Conservation (phyloP, 2,329 filamentous ascomycete genomes). For the Cadophora sp. region DNA sequence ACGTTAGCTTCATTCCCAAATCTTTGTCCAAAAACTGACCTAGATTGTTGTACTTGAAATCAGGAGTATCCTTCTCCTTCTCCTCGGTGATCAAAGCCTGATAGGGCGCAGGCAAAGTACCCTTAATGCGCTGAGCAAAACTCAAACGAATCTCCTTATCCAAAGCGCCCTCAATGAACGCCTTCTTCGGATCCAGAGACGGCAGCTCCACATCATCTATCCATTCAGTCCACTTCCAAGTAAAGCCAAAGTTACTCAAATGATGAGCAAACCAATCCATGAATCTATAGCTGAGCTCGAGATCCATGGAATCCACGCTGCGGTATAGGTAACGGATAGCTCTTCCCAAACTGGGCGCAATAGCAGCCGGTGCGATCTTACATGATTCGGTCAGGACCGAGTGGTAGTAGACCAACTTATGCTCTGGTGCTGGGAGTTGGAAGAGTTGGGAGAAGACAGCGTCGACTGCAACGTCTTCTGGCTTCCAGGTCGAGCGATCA, state of each 20-base stretch:
- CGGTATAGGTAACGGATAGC: constrained; percentile 93
- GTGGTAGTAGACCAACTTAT: constrained; percentile 97
- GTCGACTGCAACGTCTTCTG: constrained; percentile 96
- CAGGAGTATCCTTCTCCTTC: constrained; percentile 94
- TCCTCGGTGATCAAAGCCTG: constrained; percentile 80
- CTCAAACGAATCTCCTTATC: constrained; percentile 98
- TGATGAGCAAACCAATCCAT: constrained; percentile 98
- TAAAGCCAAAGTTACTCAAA: constrained; percentile 98
- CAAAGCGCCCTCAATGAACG: constrained; percentile 87
- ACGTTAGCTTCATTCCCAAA: constrained; percentile 27
- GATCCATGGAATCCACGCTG: constrained; percentile 80
- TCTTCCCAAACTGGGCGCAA: constrained; percentile 90
- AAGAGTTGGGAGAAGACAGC: constrained; percentile 96
- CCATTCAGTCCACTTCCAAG: constrained; percentile 99
- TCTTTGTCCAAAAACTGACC: constrained; percentile 56
- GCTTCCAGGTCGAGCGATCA: constrained; percentile 86
- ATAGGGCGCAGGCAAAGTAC: constrained; percentile 86
- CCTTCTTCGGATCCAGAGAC: constrained; percentile 83
- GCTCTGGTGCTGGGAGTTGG: constrained; percentile 83
- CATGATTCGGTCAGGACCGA: constrained; percentile 93
- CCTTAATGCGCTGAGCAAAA: constrained; percentile 95
- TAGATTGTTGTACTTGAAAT: constrained; percentile 86
- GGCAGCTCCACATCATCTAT: constrained; percentile 82
- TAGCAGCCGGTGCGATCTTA: constrained; percentile 94
- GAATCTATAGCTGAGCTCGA: constrained; percentile 87